A percentile compares a stretch with the other conserved stretches of the same genome.
phyloP scores from a whole-genome alignment of 2,329 filamentous ascomycete species.

The Cordyceps cateniannulata region DNA sequence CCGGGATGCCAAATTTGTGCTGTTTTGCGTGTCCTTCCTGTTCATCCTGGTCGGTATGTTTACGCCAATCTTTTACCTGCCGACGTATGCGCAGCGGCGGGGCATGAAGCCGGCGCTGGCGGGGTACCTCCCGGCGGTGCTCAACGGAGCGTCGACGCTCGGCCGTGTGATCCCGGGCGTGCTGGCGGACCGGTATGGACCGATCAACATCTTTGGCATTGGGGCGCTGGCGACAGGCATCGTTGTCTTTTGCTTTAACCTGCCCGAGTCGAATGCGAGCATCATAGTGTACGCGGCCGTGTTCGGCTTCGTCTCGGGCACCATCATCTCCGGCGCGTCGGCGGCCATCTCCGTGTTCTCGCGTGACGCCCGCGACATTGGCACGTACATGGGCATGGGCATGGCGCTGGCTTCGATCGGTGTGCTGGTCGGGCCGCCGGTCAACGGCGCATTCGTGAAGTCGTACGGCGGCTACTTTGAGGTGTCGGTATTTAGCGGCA shows the following conservation, averaged over 20 bases:
- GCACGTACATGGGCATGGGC: slow-evolving; percentile 49
- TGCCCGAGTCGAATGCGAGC: slow-evolving; percentile 17
- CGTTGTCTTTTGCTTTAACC: slow-evolving; percentile 8
- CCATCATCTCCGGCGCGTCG: slow-evolving; percentile 33
- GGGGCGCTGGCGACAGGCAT: slow-evolving; percentile 22
- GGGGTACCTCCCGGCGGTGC: slow-evolving; percentile 73
- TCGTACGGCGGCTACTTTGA: slow-evolving; percentile 26
- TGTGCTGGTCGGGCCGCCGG: slow-evolving; percentile 34
- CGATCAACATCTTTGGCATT: slow-evolving; percentile 73
- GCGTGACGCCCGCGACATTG: slow-evolving; percentile 44
- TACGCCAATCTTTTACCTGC: slow-evolving; percentile 70
- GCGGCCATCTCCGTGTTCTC: slow-evolving; percentile 50
- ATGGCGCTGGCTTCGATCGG: slow-evolving; percentile 37
- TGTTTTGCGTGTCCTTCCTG: slow-evolving; percentile 56
- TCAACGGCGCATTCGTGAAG: slow-evolving; percentile 30
- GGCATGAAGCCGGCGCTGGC: slow-evolving; percentile 18
- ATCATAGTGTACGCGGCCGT: slow-evolving; percentile 25
- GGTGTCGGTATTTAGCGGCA: slow-evolving; percentile 18
- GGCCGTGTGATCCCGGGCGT: slow-evolving; percentile 72
- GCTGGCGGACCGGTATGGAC: slow-evolving; percentile 67
- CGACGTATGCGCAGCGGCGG: slow-evolving; percentile 56
- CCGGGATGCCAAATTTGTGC: slow-evolving; percentile 25
- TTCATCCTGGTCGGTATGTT: slow-evolving; percentile 56
- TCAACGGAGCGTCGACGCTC: slow-evolving; percentile 72
- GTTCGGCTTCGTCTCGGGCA: slow-evolving; percentile 29